phyloP scores from a whole-genome alignment of 1,139 yeast genomes.

The Entelexis sorbosivorans region DNA sequence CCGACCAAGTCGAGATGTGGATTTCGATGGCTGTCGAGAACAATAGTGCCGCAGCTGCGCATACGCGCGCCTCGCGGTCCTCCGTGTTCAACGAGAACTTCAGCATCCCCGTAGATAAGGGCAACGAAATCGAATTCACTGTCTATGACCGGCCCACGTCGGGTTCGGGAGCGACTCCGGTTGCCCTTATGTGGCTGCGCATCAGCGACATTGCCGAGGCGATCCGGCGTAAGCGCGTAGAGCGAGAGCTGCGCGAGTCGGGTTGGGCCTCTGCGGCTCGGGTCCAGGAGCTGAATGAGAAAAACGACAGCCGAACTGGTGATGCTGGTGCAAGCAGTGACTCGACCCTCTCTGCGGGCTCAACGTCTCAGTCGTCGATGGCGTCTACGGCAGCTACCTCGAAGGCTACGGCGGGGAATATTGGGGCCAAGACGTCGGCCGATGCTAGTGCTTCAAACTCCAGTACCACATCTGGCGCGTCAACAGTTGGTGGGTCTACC shows the following conservation, averaged over 20 bases:
- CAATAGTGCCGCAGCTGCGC: slow-evolving; percentile 49
- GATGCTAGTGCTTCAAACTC: neutral
- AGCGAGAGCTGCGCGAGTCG: slow-evolving; percentile 51
- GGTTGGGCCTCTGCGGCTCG: slow-evolving; percentile 78
- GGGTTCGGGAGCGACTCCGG: slow-evolving; percentile 50
- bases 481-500: neutral
- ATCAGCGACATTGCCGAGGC: slow-evolving; percentile 89
- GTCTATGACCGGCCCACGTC: slow-evolving; percentile 57
- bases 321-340: neutral
- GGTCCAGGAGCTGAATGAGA: slow-evolving; percentile 30
- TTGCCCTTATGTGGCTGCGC: slow-evolving; percentile 87
- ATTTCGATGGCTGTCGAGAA: slow-evolving; percentile 79
- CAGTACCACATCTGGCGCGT: neutral
- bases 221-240: slow-evolving; percentile 78
- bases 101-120: slow-evolving; percentile 70
- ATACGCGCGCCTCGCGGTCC: slow-evolving; percentile 60
- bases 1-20: slow-evolving; percentile 61
- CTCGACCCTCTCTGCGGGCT: slow-evolving; percentile 2
- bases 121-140: slow-evolving; percentile 79
- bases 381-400: neutral
- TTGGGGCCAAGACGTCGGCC: neutral
- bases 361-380: neutral
- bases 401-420: neutral
- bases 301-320: neutral
- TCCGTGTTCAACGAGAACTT: slow-evolving; percentile 84